phyloP scores from a whole-genome alignment of 129 eudicot genomes.

The Deinandra increscens region DNA sequence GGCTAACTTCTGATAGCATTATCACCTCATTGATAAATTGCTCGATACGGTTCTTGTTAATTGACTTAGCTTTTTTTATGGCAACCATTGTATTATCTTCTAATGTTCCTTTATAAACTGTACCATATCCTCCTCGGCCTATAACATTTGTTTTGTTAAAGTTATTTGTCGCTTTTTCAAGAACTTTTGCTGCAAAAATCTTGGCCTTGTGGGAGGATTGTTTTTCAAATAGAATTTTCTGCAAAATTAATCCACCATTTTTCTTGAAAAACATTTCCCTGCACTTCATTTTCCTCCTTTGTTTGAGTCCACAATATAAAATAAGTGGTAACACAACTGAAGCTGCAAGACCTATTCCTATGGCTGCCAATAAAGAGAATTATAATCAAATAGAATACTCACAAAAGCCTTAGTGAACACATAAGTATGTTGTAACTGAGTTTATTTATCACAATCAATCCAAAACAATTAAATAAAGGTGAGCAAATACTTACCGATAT shows the following conservation, averaged over 20 bases:
- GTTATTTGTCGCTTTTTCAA: conserved; percentile 8
- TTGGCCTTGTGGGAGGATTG: conserved; percentile 2
- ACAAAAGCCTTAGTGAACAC: too few species aligned
- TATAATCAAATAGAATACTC: neutral
- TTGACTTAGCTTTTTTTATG: neutral
- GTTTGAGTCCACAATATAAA: neutral
- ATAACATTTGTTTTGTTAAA: conserved; percentile 1
- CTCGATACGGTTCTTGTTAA: neutral
- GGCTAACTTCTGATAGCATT: neutral
- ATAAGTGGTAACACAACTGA: neutral
- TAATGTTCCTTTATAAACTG: conserved; percentile 1
- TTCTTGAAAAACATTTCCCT: neutral
- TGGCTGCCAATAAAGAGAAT: neutral
- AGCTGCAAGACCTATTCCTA: neutral
- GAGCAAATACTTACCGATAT: conserved; percentile 8
- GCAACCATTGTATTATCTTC: neutral
- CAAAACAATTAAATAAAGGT: too few species aligned
- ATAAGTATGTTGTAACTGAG: too few species aligned
- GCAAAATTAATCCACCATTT: neutral
- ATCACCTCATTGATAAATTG: conserved; percentile 12
- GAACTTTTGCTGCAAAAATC: conserved; percentile 1
- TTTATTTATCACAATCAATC: too few species aligned
- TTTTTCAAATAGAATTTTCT: neutral
- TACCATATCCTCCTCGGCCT: conserved; percentile 8
- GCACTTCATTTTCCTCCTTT: neutral